phyloP scores from a whole-genome alignment of 139 green algal genomes.

The Dunaliella primolecta region DNA sequence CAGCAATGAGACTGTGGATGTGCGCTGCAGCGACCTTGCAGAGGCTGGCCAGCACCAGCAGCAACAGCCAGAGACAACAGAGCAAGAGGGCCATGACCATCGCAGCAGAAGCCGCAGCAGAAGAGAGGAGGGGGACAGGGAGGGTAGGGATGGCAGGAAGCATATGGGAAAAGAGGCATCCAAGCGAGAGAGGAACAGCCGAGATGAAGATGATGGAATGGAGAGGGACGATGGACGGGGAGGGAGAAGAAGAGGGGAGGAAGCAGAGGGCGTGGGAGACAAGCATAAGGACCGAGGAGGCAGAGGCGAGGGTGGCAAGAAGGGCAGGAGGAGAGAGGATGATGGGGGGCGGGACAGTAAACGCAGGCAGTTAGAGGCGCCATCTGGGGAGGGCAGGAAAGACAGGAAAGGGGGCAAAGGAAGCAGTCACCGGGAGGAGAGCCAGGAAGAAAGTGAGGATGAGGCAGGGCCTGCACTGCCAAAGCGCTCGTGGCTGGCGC shows the following conservation, averaged over 20 bases:
- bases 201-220: too few relatives aligned
- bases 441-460: constrained; percentile 14
- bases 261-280: background rate
- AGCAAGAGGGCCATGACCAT: background rate
- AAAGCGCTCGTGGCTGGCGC: constrained; percentile 47
- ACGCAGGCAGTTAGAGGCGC: background rate
- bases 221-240: background rate
- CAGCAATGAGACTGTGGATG: constrained; percentile 45
- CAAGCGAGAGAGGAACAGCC: too few relatives aligned
- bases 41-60: constrained; percentile 29
- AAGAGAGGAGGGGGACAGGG: constrained; percentile 1
- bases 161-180: too few relatives aligned
- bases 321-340: background rate
- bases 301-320: background rate
- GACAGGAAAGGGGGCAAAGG: background rate
- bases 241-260: background rate
- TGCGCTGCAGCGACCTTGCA: constrained; percentile 46
- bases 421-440: too few relatives aligned
- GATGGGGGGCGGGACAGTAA: constrained; percentile 10
- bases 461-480: background rate
- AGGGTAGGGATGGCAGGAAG: too few relatives aligned
- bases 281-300: background rate
- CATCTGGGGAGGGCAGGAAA: constrained; percentile 3
- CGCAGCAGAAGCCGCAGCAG: background rate
- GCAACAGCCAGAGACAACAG: background rate